phyloP scores from a whole-genome alignment of 805 yeast species.

The Ogataea zsoltii region DNA sequence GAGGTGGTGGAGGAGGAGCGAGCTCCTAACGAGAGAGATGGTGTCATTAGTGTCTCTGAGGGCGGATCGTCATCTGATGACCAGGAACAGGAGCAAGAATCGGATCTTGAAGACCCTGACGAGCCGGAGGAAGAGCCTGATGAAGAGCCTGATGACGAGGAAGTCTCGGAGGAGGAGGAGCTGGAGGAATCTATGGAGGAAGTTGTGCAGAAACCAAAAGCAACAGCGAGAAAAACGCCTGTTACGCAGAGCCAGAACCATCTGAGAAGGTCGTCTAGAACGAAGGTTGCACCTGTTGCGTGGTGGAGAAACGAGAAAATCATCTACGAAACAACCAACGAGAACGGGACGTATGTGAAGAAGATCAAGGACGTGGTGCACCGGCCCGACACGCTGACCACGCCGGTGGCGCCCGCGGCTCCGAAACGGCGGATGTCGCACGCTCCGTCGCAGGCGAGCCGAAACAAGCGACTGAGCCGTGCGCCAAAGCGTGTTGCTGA shows the following conservation, averaged over 20 bases:
- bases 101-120: conserved; percentile 7
- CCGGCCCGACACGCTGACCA: conserved; percentile 40
- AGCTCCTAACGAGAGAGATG: neutral
- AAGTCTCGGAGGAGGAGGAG: conserved; percentile 3
- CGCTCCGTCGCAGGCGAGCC: conserved; percentile 11
- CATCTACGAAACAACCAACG: conserved; percentile 49
- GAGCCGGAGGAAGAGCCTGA: conserved; percentile 9
- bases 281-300: conserved; percentile 69
- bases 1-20: too few species aligned
- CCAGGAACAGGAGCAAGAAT: conserved; percentile 10
- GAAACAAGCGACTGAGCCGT: conserved; percentile 21
- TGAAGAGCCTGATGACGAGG: conserved; percentile 5
- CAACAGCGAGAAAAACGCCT: neutral
- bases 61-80: conserved; percentile 9
- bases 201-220: neutral
- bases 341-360: conserved; percentile 53
- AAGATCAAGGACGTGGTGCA: conserved; percentile 61
- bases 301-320: conserved; percentile 84
- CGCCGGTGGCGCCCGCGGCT: conserved; percentile 9
- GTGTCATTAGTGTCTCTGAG: conserved; percentile 5
- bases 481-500: conserved; percentile 16
- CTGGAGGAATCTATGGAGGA: neutral
- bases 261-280: conserved; percentile 64
- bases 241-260: conserved; percentile 27
- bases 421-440: conserved; percentile 17